phyloP scores from a whole-genome alignment of 331 rosid genomes.

The Dryas integrifolia region DNA sequence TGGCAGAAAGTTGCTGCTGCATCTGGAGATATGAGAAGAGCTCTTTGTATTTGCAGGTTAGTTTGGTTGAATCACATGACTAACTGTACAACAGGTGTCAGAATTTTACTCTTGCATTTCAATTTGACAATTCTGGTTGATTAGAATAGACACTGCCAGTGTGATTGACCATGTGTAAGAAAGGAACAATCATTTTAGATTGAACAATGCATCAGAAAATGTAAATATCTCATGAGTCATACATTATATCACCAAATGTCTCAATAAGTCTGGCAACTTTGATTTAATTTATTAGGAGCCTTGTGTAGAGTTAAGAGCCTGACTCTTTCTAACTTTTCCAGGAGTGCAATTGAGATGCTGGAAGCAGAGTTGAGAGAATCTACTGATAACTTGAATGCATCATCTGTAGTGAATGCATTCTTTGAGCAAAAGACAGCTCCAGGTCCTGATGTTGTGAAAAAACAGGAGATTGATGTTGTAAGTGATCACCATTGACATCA shows the following conservation, averaged over 20 bases:
- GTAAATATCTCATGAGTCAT: not conserved
- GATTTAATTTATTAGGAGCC: not conserved
- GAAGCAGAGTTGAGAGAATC: constrained; percentile 69
- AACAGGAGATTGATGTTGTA: constrained; percentile 52
- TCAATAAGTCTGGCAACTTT: not conserved
- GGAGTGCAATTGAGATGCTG: constrained; percentile 81
- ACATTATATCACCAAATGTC: not conserved
- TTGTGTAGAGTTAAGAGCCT: not conserved
- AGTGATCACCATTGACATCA: constrained; percentile 26
- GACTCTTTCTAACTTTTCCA: constrained; percentile 28
- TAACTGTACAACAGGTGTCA: not conserved
- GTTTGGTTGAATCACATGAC: constrained; percentile 15
- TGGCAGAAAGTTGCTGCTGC: constrained; percentile 94
- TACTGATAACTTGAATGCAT: constrained; percentile 25
- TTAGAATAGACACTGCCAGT: not conserved
- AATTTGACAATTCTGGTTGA: not conserved
- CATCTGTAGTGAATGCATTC: constrained; percentile 36
- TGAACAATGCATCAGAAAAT: not conserved
- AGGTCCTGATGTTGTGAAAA: constrained; percentile 25
- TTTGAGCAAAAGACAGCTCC: constrained; percentile 37
- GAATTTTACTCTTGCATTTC: not conserved
- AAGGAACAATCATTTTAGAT: not conserved
- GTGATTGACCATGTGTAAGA: not conserved
- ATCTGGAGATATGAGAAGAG: constrained; percentile 96
- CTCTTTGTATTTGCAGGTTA: constrained; percentile 79